Percentiles rank a stretch among this genome's conserved stretches.
Evolutionary conservation across 257 asterid genomes (phyloP).

Genomic region (Scutellaria minor): DNA sequence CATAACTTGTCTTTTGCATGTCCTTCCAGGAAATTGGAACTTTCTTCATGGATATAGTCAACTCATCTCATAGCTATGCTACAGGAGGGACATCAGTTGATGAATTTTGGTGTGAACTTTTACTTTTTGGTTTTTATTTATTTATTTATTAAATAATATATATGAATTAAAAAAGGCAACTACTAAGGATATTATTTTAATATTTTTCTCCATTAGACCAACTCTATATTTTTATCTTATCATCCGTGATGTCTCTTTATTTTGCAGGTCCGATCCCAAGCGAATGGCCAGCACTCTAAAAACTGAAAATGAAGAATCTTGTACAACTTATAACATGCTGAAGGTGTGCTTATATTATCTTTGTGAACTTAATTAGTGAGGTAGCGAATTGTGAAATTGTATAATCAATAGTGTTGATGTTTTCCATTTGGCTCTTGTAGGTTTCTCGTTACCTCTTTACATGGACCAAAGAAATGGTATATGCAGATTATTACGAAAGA

Average conservation of each 20-base stretch:
- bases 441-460: conserved; percentile 86
- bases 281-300: conserved; percentile 69
- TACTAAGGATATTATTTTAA: neutral
- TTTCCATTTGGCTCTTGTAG: conserved; percentile 43
- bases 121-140: neutral
- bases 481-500: conserved; percentile 93
- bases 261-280: conserved; percentile 77
- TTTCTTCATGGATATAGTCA: conserved; percentile 77
- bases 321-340: conserved; percentile 95
- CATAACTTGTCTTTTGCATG: conserved; percentile 29
- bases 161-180: neutral
- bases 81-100: conserved; percentile 91
- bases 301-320: conserved; percentile 84
- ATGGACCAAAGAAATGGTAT: conserved; percentile 85
- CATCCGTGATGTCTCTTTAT: conserved; percentile 20
- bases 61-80: conserved; percentile 89
- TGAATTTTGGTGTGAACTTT: conserved; percentile 70
- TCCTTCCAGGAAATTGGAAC: conserved; percentile 69
- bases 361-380: neutral
- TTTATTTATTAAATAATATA: neutral
- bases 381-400: neutral
- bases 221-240: conserved; percentile 11
- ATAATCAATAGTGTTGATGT: conserved; percentile 21
- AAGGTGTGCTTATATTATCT: conserved; percentile 58
- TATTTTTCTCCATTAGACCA: conserved; percentile 12